Conservation (phyloP, 352 stramenopile species). For the Lagenidium sp. region DNA sequence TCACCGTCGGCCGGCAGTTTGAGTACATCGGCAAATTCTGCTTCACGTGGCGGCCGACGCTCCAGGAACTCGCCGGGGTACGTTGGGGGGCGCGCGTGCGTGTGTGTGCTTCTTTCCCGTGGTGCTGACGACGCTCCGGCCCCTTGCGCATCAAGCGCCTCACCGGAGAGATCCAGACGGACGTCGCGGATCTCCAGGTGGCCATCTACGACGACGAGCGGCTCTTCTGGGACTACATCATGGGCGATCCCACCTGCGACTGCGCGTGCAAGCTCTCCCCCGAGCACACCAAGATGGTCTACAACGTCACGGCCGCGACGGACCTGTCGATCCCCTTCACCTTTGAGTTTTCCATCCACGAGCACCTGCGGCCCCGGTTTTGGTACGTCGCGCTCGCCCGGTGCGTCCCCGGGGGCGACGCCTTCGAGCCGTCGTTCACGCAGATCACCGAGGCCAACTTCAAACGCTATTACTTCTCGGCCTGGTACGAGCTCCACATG, state of each 20-base stretch:
- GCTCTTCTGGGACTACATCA: conserved; percentile 76
- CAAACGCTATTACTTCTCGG: conserved; percentile 69
- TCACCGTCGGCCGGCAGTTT: conserved; percentile 59
- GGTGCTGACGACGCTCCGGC: neutral
- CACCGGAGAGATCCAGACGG: conserved; percentile 47
- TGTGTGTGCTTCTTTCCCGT: neutral
- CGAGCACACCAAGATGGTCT: conserved; percentile 55
- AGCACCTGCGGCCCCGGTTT: conserved; percentile 58
- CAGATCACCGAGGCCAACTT: conserved; percentile 67
- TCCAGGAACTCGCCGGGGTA: conserved; percentile 52
- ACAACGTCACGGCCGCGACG: conserved; percentile 44
- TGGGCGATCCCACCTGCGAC: conserved; percentile 41
- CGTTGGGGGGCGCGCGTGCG: conserved; percentile 1
- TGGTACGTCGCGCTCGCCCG: conserved; percentile 68
- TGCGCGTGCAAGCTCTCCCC: conserved; percentile 68
- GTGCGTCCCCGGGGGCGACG: conserved; percentile 54
- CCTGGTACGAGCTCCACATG: conserved; percentile 76
- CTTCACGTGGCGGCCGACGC: conserved; percentile 52
- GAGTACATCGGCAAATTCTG: conserved; percentile 80
- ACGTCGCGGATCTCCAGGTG: conserved; percentile 49
- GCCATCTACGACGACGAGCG: conserved; percentile 76
- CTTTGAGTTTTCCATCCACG: conserved; percentile 53
- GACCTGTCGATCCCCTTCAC: conserved; percentile 38
- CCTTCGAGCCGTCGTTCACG: conserved; percentile 45
- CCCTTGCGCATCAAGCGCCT: too few relatives aligned